Conservation (phyloP, 257 asterid species). For the Leonotis leonurus region DNA sequence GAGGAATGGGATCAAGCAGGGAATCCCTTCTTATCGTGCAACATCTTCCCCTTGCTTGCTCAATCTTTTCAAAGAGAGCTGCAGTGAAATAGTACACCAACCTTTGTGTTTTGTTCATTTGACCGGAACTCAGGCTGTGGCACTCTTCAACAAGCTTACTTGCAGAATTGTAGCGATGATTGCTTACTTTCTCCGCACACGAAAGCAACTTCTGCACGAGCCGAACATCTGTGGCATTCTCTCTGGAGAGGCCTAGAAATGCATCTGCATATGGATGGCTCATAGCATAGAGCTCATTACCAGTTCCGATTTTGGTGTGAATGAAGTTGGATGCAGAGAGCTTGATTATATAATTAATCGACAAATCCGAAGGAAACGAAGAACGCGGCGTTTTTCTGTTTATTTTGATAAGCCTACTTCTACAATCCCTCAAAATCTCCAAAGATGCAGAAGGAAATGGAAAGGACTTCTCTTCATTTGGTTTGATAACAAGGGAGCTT, state of each 20-base stretch:
- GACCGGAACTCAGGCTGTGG: conserved; percentile 14
- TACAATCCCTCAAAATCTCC: conserved; percentile 30
- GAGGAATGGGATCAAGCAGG: neutral
- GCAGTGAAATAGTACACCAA: conserved; percentile 34
- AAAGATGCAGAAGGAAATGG: conserved; percentile 31
- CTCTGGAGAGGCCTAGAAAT: conserved; percentile 18
- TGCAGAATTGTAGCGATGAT: conserved; percentile 23
- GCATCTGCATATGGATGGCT: conserved; percentile 23
- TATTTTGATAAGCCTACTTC: conserved; percentile 14
- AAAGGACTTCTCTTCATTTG: conserved; percentile 12
- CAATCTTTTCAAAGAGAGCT: conserved; percentile 41
- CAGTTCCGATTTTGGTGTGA: conserved; percentile 12
- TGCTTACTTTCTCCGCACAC: conserved; percentile 39
- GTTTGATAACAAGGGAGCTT: conserved; percentile 7
- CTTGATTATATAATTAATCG: conserved; percentile 24
- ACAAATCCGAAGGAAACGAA: conserved; percentile 15
- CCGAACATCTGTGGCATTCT: conserved; percentile 21
- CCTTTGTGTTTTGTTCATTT: conserved; percentile 22
- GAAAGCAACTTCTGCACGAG: conserved; percentile 40
- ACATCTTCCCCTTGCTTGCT: conserved; percentile 22
- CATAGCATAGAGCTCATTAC: conserved; percentile 15
- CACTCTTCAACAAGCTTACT: conserved; percentile 23
- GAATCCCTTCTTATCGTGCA: neutral
- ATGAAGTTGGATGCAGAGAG: conserved; percentile 41
- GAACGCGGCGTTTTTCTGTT: too few relatives aligned